phyloP scores from a whole-genome alignment of 176 grass and related monocot species.

The Alloteropsis semialata region DNA sequence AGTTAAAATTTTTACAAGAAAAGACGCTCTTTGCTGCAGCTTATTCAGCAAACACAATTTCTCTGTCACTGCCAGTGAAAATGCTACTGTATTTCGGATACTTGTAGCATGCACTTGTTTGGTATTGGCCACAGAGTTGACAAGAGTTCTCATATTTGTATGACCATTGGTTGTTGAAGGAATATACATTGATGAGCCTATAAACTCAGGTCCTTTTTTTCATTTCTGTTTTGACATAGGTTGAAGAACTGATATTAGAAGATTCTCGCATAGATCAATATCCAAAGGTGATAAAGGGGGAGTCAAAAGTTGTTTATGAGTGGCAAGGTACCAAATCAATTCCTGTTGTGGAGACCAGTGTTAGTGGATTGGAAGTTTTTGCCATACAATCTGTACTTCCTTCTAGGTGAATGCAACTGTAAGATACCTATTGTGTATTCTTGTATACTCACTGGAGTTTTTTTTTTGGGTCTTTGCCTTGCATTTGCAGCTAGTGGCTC shows the following conservation, averaged over 20 bases:
- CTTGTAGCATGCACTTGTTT: neutral
- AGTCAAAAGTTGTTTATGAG: constrained; percentile 78
- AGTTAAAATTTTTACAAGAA: neutral
- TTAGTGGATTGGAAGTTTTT: no score
- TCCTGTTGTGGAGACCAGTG: neutral
- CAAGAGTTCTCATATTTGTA: neutral
- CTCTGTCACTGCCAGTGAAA: neutral
- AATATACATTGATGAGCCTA: neutral
- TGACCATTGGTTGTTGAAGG: neutral
- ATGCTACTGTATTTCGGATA: neutral
- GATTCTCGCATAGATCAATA: constrained; percentile 95
- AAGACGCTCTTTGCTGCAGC: neutral
- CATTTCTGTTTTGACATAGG: constrained; percentile 41
- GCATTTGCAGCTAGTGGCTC: constrained; percentile 52
- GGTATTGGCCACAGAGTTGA: neutral
- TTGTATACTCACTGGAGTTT: neutral
- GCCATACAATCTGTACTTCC: no score
- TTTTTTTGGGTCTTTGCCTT: neutral
- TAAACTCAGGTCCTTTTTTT: neutral
- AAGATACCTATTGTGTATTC: neutral
- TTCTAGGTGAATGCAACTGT: no score
- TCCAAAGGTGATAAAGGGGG: constrained; percentile 88
- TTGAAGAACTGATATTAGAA: constrained; percentile 82
- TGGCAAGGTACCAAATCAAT: constrained; percentile 76
- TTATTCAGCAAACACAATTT: neutral